Conservation (phyloP, 352 stramenopile species). For the Thraustochytrium striatum region DNA sequence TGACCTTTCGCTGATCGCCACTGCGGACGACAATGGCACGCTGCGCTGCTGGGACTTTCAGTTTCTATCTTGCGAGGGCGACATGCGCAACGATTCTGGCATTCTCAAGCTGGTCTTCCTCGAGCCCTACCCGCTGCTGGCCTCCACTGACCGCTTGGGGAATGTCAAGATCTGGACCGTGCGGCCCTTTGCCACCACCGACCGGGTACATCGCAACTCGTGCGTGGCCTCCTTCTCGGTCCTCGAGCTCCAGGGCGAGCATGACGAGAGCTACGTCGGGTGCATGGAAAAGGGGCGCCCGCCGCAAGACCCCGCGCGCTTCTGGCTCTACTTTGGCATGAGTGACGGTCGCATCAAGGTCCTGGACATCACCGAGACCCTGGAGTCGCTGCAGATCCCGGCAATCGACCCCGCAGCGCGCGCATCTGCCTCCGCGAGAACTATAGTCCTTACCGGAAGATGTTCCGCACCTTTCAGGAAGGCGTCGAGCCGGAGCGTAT, state of each 20-base stretch:
- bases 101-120: slow-evolving; percentile 36
- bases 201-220: neutral
- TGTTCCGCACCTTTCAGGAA: slow-evolving; percentile 14
- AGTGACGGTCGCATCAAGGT: neutral
- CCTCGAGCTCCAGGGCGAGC: neutral
- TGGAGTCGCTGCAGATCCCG: neutral
- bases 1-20: slow-evolving; percentile 51
- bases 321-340: neutral
- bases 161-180: neutral
- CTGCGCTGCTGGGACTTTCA: slow-evolving; percentile 54
- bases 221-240: neutral
- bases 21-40: neutral
- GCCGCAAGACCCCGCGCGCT: neutral
- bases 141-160: slow-evolving; percentile 3
- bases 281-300: neutral
- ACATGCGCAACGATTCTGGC: neutral
- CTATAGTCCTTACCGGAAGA: slow-evolving; percentile 30
- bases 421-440: neutral
- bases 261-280: neutral
- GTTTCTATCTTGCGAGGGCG: slow-evolving; percentile 49
- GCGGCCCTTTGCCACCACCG: slow-evolving; percentile 4
- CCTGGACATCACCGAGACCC: neutral
- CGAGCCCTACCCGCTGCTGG: slow-evolving; percentile 46
- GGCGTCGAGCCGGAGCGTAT: neutral
- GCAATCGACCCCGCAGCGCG: neutral